A percentile compares a stretch with the other conserved stretches of the same genome.
These are phyloP conservation scores for Diplocarpon rosae DNA, from an alignment of 2,329 filamentous ascomycete species.

Conservation along the genomic window DNA sequence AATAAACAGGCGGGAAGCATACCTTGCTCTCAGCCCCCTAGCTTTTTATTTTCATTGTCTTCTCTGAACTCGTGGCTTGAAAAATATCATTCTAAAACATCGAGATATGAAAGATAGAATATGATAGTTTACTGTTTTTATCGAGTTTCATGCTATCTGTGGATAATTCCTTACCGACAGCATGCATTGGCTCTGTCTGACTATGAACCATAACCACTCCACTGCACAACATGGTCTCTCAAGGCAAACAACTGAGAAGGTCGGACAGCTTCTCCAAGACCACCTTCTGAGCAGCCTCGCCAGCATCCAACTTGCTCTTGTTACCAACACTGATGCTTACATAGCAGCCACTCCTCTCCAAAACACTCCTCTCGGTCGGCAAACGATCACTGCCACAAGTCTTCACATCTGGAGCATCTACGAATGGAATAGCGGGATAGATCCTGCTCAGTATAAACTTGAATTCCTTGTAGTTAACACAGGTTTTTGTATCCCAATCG, in stretches of 20 bases:
- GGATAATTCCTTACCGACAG: too few species aligned
- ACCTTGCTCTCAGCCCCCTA: too few species aligned
- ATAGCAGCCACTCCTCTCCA: neutral
- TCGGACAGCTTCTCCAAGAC: neutral
- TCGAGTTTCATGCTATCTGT: too few species aligned
- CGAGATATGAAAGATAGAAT: too few species aligned
- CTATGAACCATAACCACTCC: too few species aligned
- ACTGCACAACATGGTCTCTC: neutral
- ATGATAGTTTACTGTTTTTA: too few species aligned
- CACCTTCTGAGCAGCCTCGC: neutral
- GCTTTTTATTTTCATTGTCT: too few species aligned
- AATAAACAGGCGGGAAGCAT: too few species aligned
- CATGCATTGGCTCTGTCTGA: too few species aligned
- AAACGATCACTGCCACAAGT: slow-evolving; percentile 2
- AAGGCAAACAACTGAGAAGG: neutral
- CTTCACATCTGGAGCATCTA: slow-evolving; percentile 2
- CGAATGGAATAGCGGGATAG: slow-evolving; percentile 1
- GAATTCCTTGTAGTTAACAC: neutral
- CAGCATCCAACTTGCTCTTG: neutral
- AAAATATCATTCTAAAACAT: too few species aligned
- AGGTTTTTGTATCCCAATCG: neutral
- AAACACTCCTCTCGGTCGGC: neutral
- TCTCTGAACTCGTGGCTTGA: too few species aligned
- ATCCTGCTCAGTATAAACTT: slow-evolving; percentile 3
- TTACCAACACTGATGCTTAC: slow-evolving; percentile 3